Base-by-base conservation (phyloP, 23 red algal species). In the Porphyridium purpureum region DNA sequence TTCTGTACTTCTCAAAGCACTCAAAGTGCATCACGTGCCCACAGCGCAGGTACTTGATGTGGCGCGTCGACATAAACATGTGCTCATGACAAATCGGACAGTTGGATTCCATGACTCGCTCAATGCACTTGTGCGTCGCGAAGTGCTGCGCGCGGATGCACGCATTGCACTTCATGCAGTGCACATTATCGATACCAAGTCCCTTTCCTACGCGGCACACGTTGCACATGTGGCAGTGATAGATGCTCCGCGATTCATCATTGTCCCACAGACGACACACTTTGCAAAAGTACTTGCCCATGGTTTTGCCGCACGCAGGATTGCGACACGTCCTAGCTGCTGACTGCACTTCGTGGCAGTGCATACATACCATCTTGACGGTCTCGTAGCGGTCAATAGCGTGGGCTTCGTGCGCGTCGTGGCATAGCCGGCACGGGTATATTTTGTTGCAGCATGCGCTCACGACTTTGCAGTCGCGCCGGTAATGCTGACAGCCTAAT, bases 21-120 rank as follows among this genome's bases (percentile, higher is more conserved):
- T 61, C 24, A 14, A 60, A 57, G 67, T 94, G 87, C 76, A 94
- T 94, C 46, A 75, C 62, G 34, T 94, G 87, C 2, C 87, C 87
- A 53, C 87, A 94, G 15, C 74, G 65, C 67, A 94, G 47, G 53
- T 76, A 84, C 63, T 83, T 75, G 35, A 94, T 62, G 11, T 69
- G 87, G 7, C 21, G 50, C 2, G 87, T 94, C 24, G 76, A 83
- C n/a, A 77, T 84, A 46, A 75, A 75, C 41, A 94, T 62, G 49
- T 86, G 85, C 34, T 95, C 57, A 44, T 58, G 53, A 64, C 88
- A 95, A 35, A 95, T 75, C 24, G 88, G 88, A 66, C 88, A 95
- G 47, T 95, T 74, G 29, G 71, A 75, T 27, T 95, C 72, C 55
- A 95, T 50, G 32, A 62, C 67, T 2, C 66, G 65, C 29, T 84